Base-by-base conservation (phyloP, 1,284 basidiomycete genomes). In the Thecaphora frezii region DNA sequence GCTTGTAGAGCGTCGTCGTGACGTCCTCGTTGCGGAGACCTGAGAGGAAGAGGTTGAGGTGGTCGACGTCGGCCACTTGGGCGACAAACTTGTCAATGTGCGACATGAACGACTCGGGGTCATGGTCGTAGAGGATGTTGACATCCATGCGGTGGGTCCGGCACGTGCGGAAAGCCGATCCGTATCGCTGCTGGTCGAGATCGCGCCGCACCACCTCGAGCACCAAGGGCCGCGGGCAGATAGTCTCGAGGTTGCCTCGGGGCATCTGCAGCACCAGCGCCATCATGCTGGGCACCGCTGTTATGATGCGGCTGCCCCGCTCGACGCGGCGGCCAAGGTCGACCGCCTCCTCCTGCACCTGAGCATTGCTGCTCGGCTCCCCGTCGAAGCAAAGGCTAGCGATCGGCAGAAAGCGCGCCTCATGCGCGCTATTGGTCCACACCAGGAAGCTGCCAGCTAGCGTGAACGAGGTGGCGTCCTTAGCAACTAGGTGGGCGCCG, bases 91-190 rank as follows among this genome's bases (percentile, higher is more conserved):
- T 30, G 8, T 48, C 47, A 1, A 74, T 49, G 37, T 69, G 51
- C 18, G 81, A 77, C 75, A 89, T 82, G 80, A 98, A 94, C n/a
- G 81, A 81, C 0, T 79, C 80, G 8, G 86, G 71, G 24, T 90
- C 83, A 64, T 93, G 87, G 58, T 94, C 89, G 51, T 93, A 87
- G 24, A 98, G 82, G 30, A 93, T 83, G 77, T 90, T 91, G 52
- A 97, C 84, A 73, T 97, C 94, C 49, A 99, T 86, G 1, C 96
- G 86, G 78, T 98, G 93, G 72, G 93, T 93, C 37, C 96, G 84
- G 79, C 93, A 97, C 1, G 91, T 85, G 33, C 91, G 80, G 80
- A 97, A 93, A 0, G 93, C 96, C 61, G 90, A 87, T 51, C 88
- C 83, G 80, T 92, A 97, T 44, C 85, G 63, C 16, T 53, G 48